Base-by-base conservation (phyloP, 2,329 filamentous ascomycete species). In the Coniochaeta ligniaria region DNA sequence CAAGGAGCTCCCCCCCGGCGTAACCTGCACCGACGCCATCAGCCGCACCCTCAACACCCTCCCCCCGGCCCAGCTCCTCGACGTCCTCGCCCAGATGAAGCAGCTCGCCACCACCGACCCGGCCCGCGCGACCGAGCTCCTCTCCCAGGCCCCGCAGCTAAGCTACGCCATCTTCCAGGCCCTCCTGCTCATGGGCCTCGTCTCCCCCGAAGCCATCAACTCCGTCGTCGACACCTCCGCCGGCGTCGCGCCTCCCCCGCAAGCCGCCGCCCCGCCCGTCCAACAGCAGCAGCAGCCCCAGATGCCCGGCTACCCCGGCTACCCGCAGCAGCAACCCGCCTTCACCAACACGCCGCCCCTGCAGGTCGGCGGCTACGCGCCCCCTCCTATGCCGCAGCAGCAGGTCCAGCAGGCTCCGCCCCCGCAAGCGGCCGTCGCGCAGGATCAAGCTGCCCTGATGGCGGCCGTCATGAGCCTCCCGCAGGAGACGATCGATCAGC, bases 91-190 rank as follows among this genome's bases (percentile, higher is more conserved):
- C 9, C 93, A 98, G 73, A 96, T 98, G 91, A 98, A 98, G 76
- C 85, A 87, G 3, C 81, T 98, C 14, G 91, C 91, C n/a, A 85
- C 86, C 58, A 85, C 83, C 26, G 92, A 98, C 67, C 92, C 94
- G 2, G 82, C 83, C 22, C 90, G 92, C 70, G 93, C 93, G 3
- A 92, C 89, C 0, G 91, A 96, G 70, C 85, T 98, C 45, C 84
- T 99, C 47, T 83, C 89, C 63, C 89, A 94, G 76, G 92, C 93
- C 1, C 95, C 95, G 0, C 95, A 99, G 75, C 86, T 99, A 52
- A 87, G 91, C 5, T 98, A 96, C 69, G 95, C 95, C 61, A 89
- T 98, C 66, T 98, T 98, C 77, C 94, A 98, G 75, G 90, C 93
- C 26, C 83, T 98, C 11, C 84, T 98, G 2, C 85, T 97, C 41